Evolutionary conservation across 148 eudicot species (phyloP).

Genomic region (Camellia granthamiana): DNA sequence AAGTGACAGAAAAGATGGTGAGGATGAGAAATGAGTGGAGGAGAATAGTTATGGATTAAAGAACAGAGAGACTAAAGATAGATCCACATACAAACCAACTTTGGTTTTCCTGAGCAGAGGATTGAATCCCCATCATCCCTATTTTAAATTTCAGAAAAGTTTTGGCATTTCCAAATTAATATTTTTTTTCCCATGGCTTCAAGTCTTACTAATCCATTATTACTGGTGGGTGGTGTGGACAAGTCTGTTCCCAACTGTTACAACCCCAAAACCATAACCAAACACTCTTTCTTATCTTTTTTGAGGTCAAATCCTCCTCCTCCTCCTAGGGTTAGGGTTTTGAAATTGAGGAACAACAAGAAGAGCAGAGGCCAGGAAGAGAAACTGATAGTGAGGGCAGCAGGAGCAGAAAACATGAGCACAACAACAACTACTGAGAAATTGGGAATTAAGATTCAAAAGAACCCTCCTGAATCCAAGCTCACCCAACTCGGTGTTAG

Average conservation of each 20-base stretch:
- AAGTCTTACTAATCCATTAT: too few species aligned
- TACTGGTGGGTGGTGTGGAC: neutral
- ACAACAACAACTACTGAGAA: conserved; percentile 30
- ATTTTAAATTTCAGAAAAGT: too few species aligned
- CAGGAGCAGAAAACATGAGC: conserved; percentile 28
- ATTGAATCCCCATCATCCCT: too few species aligned
- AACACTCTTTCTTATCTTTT: conserved; percentile 7
- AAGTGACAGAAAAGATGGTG: too few species aligned
- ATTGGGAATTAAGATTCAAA: conserved; percentile 48
- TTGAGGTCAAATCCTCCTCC: neutral
- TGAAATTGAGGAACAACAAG: neutral
- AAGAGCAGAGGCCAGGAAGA: neutral
- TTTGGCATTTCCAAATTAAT: too few species aligned
- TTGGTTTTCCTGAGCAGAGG: too few species aligned
- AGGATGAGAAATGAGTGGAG: too few species aligned
- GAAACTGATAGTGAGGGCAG: conserved; percentile 18
- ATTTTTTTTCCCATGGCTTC: too few species aligned
- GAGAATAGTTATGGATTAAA: too few species aligned
- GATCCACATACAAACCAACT: too few species aligned
- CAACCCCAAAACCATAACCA: conserved; percentile 10
- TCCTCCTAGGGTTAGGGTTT: neutral
- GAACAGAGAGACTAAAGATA: too few species aligned
- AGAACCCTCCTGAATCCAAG: conserved; percentile 53
- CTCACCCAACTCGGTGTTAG: conserved; percentile 61
- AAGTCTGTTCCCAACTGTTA: neutral